Evolutionary conservation across 2,329 filamentous ascomycete species (phyloP), one percentile per base, ranked within the genome.

Genomic region (Bipolaris sorokiniana): DNA sequence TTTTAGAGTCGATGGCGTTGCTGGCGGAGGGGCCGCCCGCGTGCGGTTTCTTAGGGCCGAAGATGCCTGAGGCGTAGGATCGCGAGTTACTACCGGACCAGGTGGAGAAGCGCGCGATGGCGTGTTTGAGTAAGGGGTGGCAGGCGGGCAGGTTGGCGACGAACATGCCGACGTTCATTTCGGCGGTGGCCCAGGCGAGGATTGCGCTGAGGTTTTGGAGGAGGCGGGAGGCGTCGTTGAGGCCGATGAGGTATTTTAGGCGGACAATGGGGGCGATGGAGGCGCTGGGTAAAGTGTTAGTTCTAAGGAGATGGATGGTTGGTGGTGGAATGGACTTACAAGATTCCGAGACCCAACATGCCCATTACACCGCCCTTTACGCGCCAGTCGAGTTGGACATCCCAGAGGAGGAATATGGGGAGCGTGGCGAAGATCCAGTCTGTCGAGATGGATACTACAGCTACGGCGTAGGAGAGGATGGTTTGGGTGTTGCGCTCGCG

Each of bases 141-240:
- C 54, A 56, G 13, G 54, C 54, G 9, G 54, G 54, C 2, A 53
- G 54, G 5, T 53, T 56, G 5, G 54, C 54, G 22, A 56, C 54
- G 37, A 56, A 48, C 54, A 56, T 56, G 36, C 49, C 54, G 31
- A 56, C 54, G 44, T 56, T 56, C 54, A 56, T 53, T 37, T 56
- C 54, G 16, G 54, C 54, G 5, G 42, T 48, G 9, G 54, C 54
- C 54, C 54, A 56, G 11, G 49, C 54, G 31, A 56, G 54, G 22
- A 56, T 56, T 6, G 34, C 44, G 31, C 42, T n/a, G 15, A 56
- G 49, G 34, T 56, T 56, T 15, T 38, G 36, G 16, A 56, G 49
- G 1, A 56, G 37, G 2, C 44, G 37, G 7, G 50, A 44, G 9
- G 22, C 20, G 31, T 56, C 54, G 37, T 56, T 56, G 3, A 53